These are phyloP conservation scores for Lipomyces anomalus DNA, from an alignment of 805 yeast genomes.

Conservation along the genomic window DNA sequence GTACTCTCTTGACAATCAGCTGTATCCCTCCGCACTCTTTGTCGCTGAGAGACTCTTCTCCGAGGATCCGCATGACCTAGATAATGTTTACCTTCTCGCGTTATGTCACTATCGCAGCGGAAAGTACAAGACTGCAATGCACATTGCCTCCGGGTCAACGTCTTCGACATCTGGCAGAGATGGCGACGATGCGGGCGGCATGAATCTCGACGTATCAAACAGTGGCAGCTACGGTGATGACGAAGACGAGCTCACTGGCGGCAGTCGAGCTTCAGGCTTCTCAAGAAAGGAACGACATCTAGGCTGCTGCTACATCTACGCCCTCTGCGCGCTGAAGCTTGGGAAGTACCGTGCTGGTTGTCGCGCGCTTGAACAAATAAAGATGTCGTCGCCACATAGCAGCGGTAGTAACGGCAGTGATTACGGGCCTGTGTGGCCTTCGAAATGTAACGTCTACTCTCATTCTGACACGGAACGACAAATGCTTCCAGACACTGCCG, in stretches of 20 bases:
- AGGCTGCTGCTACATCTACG: conserved; percentile 74
- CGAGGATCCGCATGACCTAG: conserved; percentile 48
- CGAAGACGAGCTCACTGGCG: too few relatives aligned
- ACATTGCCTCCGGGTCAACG: conserved; percentile 37
- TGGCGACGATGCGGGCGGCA: background rate
- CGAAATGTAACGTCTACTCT: conserved; percentile 1
- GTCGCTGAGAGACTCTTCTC: conserved; percentile 78
- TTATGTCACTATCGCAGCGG: conserved; percentile 55
- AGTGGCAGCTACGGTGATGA: too few relatives aligned
- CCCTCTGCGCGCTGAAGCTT: conserved; percentile 56
- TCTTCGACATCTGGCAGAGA: too few relatives aligned
- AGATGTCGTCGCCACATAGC: too few relatives aligned
- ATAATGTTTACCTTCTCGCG: conserved; percentile 64
- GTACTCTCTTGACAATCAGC: conserved; percentile 66
- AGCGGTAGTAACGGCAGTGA: too few relatives aligned
- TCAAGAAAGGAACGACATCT: conserved; percentile 46
- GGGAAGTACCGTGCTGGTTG: conserved; percentile 55
- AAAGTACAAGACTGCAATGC: conserved; percentile 55
- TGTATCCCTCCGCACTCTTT: conserved; percentile 72
- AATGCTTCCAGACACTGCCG: conserved; percentile 60
- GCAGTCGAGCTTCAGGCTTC: too few relatives aligned
- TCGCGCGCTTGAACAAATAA: conserved; percentile 14
- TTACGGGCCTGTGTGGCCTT: background rate
- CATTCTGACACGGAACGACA: conserved; percentile 24
- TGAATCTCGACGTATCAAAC: too few relatives aligned